phyloP scores from a whole-genome alignment of 228 moss, liverwort and hornwort species.

The Sphagnum fallax region DNA sequence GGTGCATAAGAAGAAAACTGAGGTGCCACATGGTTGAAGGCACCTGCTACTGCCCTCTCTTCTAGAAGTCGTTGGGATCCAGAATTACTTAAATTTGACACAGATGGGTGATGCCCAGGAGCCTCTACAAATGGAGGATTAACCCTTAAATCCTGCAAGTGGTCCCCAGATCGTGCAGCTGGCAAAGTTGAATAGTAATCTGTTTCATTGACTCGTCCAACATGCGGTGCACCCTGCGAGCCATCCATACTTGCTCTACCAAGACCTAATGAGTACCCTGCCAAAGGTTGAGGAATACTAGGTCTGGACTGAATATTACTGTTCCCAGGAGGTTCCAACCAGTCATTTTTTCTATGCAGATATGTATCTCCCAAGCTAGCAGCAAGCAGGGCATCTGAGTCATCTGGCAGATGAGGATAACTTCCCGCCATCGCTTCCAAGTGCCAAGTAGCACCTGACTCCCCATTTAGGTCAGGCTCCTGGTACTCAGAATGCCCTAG shows the following conservation, averaged over 20 bases:
- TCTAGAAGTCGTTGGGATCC: slow-evolving; percentile 33
- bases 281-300: slow-evolving; percentile 23
- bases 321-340: slow-evolving; percentile 23
- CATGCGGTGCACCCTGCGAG: slow-evolving; percentile 21
- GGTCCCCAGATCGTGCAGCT: slow-evolving; percentile 29
- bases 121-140: slow-evolving; percentile 21
- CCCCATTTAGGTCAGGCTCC: slow-evolving; percentile 33
- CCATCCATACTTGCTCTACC: slow-evolving; percentile 38
- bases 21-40: slow-evolving; percentile 29
- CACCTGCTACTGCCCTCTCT: slow-evolving; percentile 26
- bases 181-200: slow-evolving; percentile 23
- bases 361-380: slow-evolving; percentile 34
- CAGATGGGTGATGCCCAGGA: slow-evolving; percentile 16
- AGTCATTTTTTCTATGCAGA: slow-evolving; percentile 31
- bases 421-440: slow-evolving; percentile 37
- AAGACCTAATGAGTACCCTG: slow-evolving; percentile 30
- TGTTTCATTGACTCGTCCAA: slow-evolving; percentile 25
- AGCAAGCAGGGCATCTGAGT: slow-evolving; percentile 55
- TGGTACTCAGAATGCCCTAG: slow-evolving; percentile 20
- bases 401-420: slow-evolving; percentile 64
- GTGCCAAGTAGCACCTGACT: slow-evolving; percentile 17
- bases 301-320: slow-evolving; percentile 33
- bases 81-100: slow-evolving; percentile 14
- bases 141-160: slow-evolving; percentile 26
- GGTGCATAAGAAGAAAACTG: slow-evolving; percentile 15